These are phyloP conservation scores for Pythium graminicola DNA, from an alignment of 352 stramenopile species.

Conservation along the genomic window DNA sequence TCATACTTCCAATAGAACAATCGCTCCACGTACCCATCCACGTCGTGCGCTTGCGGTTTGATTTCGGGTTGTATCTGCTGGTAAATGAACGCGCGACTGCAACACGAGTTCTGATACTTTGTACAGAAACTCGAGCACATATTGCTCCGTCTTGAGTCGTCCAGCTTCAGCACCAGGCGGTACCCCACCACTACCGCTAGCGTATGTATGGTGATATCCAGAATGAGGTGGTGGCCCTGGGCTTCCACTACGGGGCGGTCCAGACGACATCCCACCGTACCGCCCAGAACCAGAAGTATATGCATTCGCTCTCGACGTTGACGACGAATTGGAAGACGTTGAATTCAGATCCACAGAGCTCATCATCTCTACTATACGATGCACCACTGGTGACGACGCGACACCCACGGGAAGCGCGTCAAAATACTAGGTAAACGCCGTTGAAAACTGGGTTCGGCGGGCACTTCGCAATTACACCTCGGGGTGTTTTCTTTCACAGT, in stretches of 20 bases:
- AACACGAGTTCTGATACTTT: conserved; percentile 79
- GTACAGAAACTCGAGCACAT: conserved; percentile 80
- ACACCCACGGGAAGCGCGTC: neutral
- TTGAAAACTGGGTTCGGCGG: conserved; percentile 9
- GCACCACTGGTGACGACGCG: neutral
- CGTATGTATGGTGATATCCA: conserved; percentile 4
- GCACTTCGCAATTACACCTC: neutral
- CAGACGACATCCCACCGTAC: conserved; percentile 5
- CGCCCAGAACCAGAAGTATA: too few relatives aligned
- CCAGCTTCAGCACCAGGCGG: conserved; percentile 33
- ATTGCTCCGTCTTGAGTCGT: conserved; percentile 72
- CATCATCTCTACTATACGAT: conserved; percentile 21
- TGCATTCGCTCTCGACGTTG: conserved; percentile 11
- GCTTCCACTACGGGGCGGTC: conserved; percentile 4
- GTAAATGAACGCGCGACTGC: conserved; percentile 70
- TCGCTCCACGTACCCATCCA: conserved; percentile 39
- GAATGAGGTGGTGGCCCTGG: conserved; percentile 7
- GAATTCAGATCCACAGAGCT: conserved; percentile 25
- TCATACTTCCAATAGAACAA: neutral
- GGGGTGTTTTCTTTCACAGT: conserved; percentile 21
- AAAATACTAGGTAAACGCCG: neutral
- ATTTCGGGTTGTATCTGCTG: conserved; percentile 35
- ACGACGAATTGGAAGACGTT: conserved; percentile 12
- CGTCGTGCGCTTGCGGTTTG: conserved; percentile 37
- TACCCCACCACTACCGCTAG: neutral